Evolutionary conservation across 345 rosid species (phyloP).

Genomic region (Kandelia obovata): DNA sequence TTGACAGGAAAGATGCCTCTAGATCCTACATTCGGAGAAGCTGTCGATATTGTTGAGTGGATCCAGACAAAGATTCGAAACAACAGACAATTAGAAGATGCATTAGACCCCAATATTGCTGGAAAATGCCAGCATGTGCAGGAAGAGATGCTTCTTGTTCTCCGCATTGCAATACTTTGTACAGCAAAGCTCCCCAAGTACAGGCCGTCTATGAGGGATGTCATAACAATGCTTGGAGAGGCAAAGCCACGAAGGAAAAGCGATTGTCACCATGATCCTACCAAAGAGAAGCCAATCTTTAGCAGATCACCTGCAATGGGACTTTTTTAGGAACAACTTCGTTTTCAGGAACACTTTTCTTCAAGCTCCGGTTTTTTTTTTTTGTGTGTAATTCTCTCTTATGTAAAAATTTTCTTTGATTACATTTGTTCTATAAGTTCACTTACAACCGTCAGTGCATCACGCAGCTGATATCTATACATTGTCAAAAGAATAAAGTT

Average conservation of each 20-base stretch:
- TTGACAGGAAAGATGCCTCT: constrained; percentile 77
- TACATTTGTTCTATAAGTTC: constrained; percentile 6
- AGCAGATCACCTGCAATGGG: constrained; percentile 57
- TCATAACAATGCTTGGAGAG: constrained; percentile 83
- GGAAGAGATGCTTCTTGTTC: constrained; percentile 88
- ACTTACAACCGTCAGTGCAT: constrained; percentile 4
- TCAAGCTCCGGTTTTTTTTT: background rate
- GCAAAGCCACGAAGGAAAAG: constrained; percentile 93
- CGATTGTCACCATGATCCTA: constrained; percentile 39
- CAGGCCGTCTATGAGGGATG: constrained; percentile 85
- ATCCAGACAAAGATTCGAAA: constrained; percentile 47
- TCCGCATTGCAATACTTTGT: constrained; percentile 72
- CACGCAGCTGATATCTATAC: background rate
- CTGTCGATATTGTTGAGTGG: constrained; percentile 72
- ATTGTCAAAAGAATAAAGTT: background rate
- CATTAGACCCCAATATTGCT: constrained; percentile 62
- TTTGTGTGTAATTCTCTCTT: background rate
- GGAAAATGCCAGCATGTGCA: constrained; percentile 76
- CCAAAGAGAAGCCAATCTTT: constrained; percentile 55
- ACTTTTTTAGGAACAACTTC: constrained; percentile 38
- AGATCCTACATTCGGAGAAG: constrained; percentile 72
- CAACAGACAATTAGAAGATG: constrained; percentile 47
- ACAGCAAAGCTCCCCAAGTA: constrained; percentile 85
- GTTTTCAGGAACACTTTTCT: constrained; percentile 32
- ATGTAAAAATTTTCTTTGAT: constrained; percentile 19